Conservation (phyloP, 306 rosid species). For the Acacia melanoxylon region DNA sequence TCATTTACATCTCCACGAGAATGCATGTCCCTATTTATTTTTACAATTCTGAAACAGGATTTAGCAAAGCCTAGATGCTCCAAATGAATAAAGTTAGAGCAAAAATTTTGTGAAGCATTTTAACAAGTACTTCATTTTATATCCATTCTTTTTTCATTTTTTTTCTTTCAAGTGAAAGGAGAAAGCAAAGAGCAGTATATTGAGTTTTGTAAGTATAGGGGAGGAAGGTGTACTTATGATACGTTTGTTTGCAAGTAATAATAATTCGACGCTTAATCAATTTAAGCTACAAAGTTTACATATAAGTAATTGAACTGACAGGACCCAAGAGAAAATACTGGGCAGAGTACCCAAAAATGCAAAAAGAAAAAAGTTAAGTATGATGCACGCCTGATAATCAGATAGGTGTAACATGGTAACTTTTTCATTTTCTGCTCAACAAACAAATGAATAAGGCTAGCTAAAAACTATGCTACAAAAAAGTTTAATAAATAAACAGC, state of each 20-base stretch:
- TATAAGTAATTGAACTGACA: background rate
- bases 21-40: constrained; percentile 11
- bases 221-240: constrained; percentile 23
- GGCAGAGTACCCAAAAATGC: background rate
- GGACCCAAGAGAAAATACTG: background rate
- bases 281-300: constrained; percentile 10
- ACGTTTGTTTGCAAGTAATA: constrained; percentile 7
- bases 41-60: background rate
- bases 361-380: background rate
- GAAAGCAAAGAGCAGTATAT: background rate
- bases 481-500: background rate
- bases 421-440: background rate
- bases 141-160: background rate
- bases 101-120: constrained; percentile 18
- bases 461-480: constrained; percentile 3
- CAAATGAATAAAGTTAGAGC: constrained; percentile 15
- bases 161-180: background rate
- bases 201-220: constrained; percentile 42
- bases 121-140: background rate
- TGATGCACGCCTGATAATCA: background rate
- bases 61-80: constrained; percentile 1
- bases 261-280: constrained; percentile 20
- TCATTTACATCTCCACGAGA: background rate
- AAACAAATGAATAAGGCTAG: background rate
- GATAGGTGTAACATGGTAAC: background rate